A percentile compares a stretch with the other conserved stretches of the same genome.
These are phyloP conservation scores for Taiozyma sp. DNA, from an alignment of 1,139 yeast genomes.

Conservation along the genomic window DNA sequence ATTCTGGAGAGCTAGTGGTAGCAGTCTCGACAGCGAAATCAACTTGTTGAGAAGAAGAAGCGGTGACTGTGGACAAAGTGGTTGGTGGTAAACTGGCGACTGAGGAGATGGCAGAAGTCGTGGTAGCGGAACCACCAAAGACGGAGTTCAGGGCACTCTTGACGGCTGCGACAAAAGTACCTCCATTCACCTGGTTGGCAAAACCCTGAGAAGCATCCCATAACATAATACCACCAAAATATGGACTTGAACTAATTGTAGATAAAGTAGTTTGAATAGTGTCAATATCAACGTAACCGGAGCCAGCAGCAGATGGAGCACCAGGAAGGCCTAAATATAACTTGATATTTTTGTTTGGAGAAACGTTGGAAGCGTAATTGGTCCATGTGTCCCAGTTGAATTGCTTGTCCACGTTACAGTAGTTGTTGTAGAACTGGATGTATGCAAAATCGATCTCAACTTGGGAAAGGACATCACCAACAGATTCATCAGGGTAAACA, in stretches of 20 bases:
- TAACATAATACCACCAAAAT: conserved; percentile 81
- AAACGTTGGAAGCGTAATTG: conserved; percentile 50
- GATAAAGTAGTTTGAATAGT: conserved; percentile 34
- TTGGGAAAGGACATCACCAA: conserved; percentile 59
- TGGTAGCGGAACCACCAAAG: conserved; percentile 13
- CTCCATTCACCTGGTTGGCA: conserved; percentile 45
- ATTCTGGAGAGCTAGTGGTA: background rate
- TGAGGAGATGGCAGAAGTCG: conserved; percentile 12
- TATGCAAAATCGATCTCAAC: conserved; percentile 80
- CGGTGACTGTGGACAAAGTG: background rate
- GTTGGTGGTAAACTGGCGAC: conserved; percentile 6
- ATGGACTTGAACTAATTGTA: conserved; percentile 35
- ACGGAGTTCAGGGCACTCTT: conserved; percentile 26
- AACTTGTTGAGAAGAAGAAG: conserved; percentile 4
- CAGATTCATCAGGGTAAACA: conserved; percentile 83
- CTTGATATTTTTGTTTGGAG: conserved; percentile 68
- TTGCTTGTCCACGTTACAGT: conserved; percentile 53
- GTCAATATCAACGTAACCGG: conserved; percentile 55
- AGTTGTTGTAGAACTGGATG: conserved; percentile 91
- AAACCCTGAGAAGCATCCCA: conserved; percentile 92
- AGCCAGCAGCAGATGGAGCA: conserved; percentile 59
- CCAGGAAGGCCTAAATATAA: conserved; percentile 76
- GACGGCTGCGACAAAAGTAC: conserved; percentile 28
- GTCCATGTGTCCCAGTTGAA: conserved; percentile 92
- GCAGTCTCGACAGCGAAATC: background rate